phyloP scores from a whole-genome alignment of 2,329 filamentous ascomycete species.

The Penicillium griseofulvum region DNA sequence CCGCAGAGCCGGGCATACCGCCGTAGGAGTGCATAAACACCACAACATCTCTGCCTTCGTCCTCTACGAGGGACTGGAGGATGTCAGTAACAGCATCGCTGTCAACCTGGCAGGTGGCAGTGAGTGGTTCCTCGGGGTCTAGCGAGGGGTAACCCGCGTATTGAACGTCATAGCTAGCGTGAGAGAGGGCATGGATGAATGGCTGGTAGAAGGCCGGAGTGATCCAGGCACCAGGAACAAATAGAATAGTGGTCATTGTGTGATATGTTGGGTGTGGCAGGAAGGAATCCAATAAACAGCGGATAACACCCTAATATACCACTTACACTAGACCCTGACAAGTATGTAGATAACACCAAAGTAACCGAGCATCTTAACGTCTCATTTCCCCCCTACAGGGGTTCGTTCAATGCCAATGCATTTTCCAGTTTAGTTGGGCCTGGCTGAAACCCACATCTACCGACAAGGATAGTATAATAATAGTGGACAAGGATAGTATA shows the following conservation, averaged over 20 bases:
- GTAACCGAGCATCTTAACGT: not conserved
- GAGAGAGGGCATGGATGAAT: conserved; percentile 30
- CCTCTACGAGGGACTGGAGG: not conserved
- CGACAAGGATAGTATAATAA: no score
- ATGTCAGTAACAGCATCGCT: conserved; percentile 26
- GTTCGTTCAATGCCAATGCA: not conserved
- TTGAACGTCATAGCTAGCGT: conserved; percentile 30
- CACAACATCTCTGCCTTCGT: not conserved
- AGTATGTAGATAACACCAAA: not conserved
- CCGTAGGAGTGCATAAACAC: not conserved
- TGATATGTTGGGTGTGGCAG: not conserved
- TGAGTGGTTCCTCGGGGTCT: conserved; percentile 24
- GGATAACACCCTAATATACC: not conserved
- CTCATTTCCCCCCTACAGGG: not conserved
- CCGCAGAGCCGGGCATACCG: not conserved
- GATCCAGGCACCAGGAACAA: conserved; percentile 46
- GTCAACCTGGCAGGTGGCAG: conserved; percentile 33
- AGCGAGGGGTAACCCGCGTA: conserved; percentile 30
- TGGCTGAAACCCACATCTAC: no score
- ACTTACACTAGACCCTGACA: not conserved
- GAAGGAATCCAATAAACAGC: not conserved
- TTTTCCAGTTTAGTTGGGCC: not conserved
- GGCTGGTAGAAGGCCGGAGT: conserved; percentile 31
- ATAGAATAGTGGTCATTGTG: conserved; percentile 31
- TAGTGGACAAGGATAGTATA: no score